Evolutionary conservation across 2,329 filamentous ascomycete genomes (phyloP).

Genomic region (Verticillium zaregamsianum): DNA sequence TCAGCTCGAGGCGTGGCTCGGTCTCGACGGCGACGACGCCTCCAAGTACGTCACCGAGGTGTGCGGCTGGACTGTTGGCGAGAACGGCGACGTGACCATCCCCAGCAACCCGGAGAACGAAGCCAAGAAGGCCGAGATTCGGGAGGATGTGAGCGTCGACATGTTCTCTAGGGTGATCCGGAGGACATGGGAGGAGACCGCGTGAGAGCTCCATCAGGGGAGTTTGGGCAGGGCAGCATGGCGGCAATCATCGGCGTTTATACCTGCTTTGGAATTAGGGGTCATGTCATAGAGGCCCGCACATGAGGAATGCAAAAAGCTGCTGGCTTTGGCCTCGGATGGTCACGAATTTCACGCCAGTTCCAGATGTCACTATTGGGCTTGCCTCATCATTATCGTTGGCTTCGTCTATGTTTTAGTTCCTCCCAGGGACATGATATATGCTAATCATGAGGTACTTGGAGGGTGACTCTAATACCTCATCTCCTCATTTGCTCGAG

Average conservation of each 20-base stretch:
- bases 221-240: slow-evolving; percentile 13
- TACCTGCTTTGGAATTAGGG: slow-evolving; percentile 14
- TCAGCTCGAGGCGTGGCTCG: slow-evolving; percentile 72
- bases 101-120: slow-evolving; percentile 96
- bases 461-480: neutral
- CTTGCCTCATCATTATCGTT: neutral
- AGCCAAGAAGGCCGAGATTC: slow-evolving; percentile 90
- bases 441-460: neutral
- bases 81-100: slow-evolving; percentile 63
- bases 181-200: slow-evolving; percentile 81
- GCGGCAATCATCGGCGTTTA: slow-evolving; percentile 16
- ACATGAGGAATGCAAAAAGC: slow-evolving; percentile 5
- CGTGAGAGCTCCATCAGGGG: slow-evolving; percentile 33
- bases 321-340: neutral
- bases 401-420: neutral
- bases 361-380: neutral
- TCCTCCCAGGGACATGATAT: neutral
- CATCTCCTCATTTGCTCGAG: neutral
- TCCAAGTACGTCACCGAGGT: slow-evolving; percentile 79
- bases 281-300: slow-evolving; percentile 7
- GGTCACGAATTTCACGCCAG: neutral
- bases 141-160: slow-evolving; percentile 90
- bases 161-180: slow-evolving; percentile 78
- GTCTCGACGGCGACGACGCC: slow-evolving; percentile 62
- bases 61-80: slow-evolving; percentile 79